Base-by-base conservation (phyloP, 169 alveolate genomes). In the Cryptosporidium baileyi region DNA sequence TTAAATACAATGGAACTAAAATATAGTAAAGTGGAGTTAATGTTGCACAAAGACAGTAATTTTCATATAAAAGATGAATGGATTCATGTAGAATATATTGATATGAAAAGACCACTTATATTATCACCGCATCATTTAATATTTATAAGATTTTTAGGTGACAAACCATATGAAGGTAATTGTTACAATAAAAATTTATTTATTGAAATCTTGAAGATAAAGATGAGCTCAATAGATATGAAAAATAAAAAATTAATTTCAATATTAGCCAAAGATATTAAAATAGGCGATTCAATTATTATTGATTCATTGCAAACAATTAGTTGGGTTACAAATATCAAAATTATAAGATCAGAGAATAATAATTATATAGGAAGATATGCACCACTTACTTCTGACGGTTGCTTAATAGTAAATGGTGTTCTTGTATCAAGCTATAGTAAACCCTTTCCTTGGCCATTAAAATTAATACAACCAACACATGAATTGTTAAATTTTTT, bases 391-490 rank as follows among this genome's bases (percentile, higher is more conserved):
- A 74, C 85, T 32, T 9, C 65, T 2, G 67, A 54, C 22, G 74
- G 85, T 11, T 57, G 54, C 22, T 57, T 74, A 54, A 74, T 74
- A 51, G 74, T 74, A 22, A 59, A 74, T 34, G 67, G 67, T 43
- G 85, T 74, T 22, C 49, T 74, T 7, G 85, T 74, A 22, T 74
- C 85, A 57, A 74, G 85, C 30, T 74, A 54, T 38, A 74, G 85
- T 60, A 74, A 38, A 28, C 85, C 85, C 28, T 74, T 38, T 54
- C 85, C 65, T 15, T 74, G 85, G 85, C 63, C 60, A n/a, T 15
- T 57, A 34, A 60, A 74, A n/a, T 7, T 74, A 9, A 36, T 74
- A 28, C 22, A 74, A 22, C 85, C 85, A 17, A 22, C 59, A 15
- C 85, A 74, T 43, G 8, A 4, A 36, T 28, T 74, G 6, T 13